Conservation (phyloP, 495 filamentous ascomycete genomes). For the Elaphomyces granulatus region DNA sequence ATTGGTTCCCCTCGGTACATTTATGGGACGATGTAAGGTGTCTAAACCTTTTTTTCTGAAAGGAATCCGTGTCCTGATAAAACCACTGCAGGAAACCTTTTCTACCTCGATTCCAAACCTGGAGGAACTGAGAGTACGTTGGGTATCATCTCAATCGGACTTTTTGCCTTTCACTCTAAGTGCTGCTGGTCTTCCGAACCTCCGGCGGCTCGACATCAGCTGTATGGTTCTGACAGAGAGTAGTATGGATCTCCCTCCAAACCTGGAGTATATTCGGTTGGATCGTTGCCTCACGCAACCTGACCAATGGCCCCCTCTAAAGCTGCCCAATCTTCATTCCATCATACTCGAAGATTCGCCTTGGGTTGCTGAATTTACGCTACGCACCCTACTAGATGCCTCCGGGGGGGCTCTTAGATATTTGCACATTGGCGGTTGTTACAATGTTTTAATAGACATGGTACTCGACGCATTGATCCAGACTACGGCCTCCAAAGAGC, state of each 20-base stretch:
- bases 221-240: conserved; percentile 14
- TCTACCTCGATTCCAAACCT: conserved; percentile 20
- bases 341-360: conserved; percentile 19
- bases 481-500: conserved; percentile 4
- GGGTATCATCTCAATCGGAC: conserved; percentile 9
- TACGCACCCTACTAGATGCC: conserved; percentile 10
- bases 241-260: conserved; percentile 15
- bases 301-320: neutral
- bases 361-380: conserved; percentile 11
- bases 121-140: conserved; percentile 23
- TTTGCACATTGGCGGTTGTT: conserved; percentile 20
- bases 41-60: too few relatives aligned
- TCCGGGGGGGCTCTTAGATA: conserved; percentile 14
- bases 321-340: conserved; percentile 19
- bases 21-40: too few relatives aligned
- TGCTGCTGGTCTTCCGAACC: conserved; percentile 7
- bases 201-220: conserved; percentile 22
- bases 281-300: conserved; percentile 8
- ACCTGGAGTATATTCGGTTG: conserved; percentile 20
- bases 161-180: conserved; percentile 13
- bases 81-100: neutral
- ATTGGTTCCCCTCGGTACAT: too few relatives aligned
- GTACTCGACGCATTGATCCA: conserved; percentile 3
- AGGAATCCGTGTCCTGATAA: too few relatives aligned
- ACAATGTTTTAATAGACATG: conserved; percentile 5